Percentiles rank a stretch among this genome's conserved stretches.
These are phyloP conservation scores for Vicia sativa DNA, from an alignment of 306 rosid species.

Conservation along the genomic window DNA sequence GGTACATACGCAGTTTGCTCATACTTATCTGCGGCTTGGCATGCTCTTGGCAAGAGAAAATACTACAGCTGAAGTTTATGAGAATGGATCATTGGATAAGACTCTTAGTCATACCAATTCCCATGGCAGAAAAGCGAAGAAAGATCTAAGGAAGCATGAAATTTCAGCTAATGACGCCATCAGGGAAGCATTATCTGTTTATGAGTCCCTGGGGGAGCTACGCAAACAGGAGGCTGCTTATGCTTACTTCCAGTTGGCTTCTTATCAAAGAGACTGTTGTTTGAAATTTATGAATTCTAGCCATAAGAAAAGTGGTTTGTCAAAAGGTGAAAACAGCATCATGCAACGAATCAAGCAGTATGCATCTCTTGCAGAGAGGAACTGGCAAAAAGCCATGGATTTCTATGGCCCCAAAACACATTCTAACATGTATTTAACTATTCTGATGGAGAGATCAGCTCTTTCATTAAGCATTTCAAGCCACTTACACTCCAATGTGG, in stretches of 20 bases:
- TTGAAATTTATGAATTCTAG: conserved; percentile 73
- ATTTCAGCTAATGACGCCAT: conserved; percentile 95
- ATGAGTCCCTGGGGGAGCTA: conserved; percentile 83
- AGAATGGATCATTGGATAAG: conserved; percentile 57
- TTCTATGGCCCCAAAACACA: conserved; percentile 83
- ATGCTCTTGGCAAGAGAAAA: conserved; percentile 95
- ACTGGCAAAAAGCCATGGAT: conserved; percentile 86
- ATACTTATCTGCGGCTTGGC: conserved; percentile 91
- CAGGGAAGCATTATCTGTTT: conserved; percentile 80
- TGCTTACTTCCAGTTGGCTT: conserved; percentile 89
- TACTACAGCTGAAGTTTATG: conserved; percentile 70
- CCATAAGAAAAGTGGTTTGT: conserved; percentile 51
- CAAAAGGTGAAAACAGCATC: conserved; percentile 59
- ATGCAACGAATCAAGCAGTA: conserved; percentile 86
- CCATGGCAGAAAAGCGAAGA: conserved; percentile 51
- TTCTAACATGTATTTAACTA: conserved; percentile 72
- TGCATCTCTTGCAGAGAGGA: conserved; percentile 88
- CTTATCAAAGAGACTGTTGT: conserved; percentile 88
- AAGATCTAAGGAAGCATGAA: conserved; percentile 70
- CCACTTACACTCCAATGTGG: conserved; percentile 67
- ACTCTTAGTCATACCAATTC: conserved; percentile 40
- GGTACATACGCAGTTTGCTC: conserved; percentile 84
- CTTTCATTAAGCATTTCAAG: conserved; percentile 64
- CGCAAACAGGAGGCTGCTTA: conserved; percentile 94
- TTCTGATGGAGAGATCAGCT: conserved; percentile 80